Evolutionary conservation across 176 grass and related monocot species (phyloP).

Genomic region (Canna indica): DNA sequence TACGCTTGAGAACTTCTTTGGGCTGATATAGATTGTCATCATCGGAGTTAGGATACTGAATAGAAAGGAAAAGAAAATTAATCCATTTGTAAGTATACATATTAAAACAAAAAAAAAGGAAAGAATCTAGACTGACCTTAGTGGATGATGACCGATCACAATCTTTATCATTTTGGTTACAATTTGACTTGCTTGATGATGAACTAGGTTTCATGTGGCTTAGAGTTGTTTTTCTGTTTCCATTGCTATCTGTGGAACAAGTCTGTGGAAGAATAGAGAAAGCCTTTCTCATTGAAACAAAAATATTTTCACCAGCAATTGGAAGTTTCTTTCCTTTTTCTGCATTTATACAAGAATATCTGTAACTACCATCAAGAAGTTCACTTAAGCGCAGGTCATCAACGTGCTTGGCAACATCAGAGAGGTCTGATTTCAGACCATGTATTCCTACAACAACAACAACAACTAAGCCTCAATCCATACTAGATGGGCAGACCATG

Average conservation of each 20-base stretch:
- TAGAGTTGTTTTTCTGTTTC: slow-evolving; percentile 37
- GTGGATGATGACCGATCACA: slow-evolving; percentile 31
- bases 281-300: slow-evolving; percentile 56
- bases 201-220: slow-evolving; percentile 36
- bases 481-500: slow-evolving; percentile 35
- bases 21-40: slow-evolving; percentile 37
- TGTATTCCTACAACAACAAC: too few relatives aligned
- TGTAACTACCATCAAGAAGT: slow-evolving; percentile 68
- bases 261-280: slow-evolving; percentile 57
- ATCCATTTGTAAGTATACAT: neutral
- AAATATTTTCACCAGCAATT: slow-evolving; percentile 47
- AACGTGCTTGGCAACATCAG: slow-evolving; percentile 70
- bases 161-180: slow-evolving; percentile 42
- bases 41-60: slow-evolving; percentile 43
- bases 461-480: too few relatives aligned
- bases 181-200: slow-evolving; percentile 29
- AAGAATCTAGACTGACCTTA: slow-evolving; percentile 36
- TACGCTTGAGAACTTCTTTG: slow-evolving; percentile 55
- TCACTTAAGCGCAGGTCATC: slow-evolving; percentile 56
- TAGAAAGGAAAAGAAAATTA: slow-evolving; percentile 13
- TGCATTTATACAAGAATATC: slow-evolving; percentile 54
- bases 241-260: slow-evolving; percentile 24
- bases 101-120: neutral
- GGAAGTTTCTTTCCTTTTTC: slow-evolving; percentile 67
- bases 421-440: slow-evolving; percentile 66